phyloP scores from a whole-genome alignment of 2,329 filamentous ascomycete species.

The Penicillium italicum region DNA sequence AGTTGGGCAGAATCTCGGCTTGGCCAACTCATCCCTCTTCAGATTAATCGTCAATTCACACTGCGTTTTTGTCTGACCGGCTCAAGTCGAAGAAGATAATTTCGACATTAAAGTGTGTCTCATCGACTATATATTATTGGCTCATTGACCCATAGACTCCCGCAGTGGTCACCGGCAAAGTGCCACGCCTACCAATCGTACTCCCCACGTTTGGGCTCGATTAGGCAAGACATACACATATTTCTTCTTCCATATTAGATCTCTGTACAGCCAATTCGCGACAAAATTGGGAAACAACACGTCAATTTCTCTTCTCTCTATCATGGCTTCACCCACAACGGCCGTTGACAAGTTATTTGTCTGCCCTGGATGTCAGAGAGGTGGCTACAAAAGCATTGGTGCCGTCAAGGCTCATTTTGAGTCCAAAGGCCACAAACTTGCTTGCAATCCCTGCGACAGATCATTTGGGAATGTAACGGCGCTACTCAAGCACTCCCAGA shows the following conservation, averaged over 20 bases:
- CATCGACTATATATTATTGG: background rate
- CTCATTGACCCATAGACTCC: background rate
- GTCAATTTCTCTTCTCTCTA: background rate
- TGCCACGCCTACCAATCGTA: background rate
- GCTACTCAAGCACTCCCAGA: background rate
- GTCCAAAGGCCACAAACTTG: conserved; percentile 2
- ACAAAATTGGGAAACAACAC: background rate
- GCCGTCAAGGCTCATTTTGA: conserved; percentile 8
- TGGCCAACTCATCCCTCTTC: background rate
- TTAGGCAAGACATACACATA: background rate
- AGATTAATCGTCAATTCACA: background rate
- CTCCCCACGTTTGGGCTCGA: background rate
- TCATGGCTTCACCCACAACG: background rate
- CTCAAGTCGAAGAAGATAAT: background rate
- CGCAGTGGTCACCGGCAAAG: background rate
- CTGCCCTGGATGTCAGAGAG: conserved; percentile 6
- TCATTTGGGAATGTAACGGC: background rate
- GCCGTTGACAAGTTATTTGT: conserved; percentile 1
- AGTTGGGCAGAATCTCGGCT: background rate
- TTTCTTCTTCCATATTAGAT: background rate
- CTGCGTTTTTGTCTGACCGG: background rate
- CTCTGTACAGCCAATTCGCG: background rate
- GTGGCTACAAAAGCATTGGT: background rate
- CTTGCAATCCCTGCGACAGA: background rate
- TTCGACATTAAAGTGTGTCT: background rate